These are phyloP conservation scores for Prunus armeniaca DNA, from an alignment of 306 rosid genomes.

Conservation along the genomic window DNA sequence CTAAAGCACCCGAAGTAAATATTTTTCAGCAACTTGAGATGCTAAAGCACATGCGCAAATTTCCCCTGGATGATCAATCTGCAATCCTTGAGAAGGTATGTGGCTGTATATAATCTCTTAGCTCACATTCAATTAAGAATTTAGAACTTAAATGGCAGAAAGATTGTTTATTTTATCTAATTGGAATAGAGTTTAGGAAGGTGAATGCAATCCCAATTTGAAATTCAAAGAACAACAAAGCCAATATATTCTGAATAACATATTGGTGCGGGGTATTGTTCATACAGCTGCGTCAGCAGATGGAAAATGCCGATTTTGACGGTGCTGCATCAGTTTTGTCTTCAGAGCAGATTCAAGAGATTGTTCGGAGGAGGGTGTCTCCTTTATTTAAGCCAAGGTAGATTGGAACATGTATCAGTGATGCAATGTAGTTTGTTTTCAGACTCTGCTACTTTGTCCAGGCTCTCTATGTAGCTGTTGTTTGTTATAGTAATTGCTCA, in stretches of 20 bases:
- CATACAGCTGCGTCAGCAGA: constrained; percentile 59
- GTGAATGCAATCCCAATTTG: background rate
- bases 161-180: background rate
- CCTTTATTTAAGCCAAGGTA: constrained; percentile 53
- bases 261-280: constrained; percentile 12
- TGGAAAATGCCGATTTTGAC: constrained; percentile 56
- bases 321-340: constrained; percentile 50
- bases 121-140: background rate
- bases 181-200: background rate
- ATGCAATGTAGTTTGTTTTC: constrained; percentile 3
- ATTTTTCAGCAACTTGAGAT: constrained; percentile 76
- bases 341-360: constrained; percentile 57
- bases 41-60: constrained; percentile 72
- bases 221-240: background rate
- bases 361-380: constrained; percentile 54
- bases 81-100: constrained; percentile 77
- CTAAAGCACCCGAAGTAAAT: constrained; percentile 14
- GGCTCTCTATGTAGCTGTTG: background rate
- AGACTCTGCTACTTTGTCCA: background rate
- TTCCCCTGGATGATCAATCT: constrained; percentile 70
- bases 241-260: background rate
- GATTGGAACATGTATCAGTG: background rate
- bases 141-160: background rate
- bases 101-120: background rate
- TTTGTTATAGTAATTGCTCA: background rate